A percentile compares a stretch with the other conserved stretches of the same genome.
Evolutionary conservation across 2,329 filamentous ascomycete genomes (phyloP).

Genomic region (Aspergillus floridensis): DNA sequence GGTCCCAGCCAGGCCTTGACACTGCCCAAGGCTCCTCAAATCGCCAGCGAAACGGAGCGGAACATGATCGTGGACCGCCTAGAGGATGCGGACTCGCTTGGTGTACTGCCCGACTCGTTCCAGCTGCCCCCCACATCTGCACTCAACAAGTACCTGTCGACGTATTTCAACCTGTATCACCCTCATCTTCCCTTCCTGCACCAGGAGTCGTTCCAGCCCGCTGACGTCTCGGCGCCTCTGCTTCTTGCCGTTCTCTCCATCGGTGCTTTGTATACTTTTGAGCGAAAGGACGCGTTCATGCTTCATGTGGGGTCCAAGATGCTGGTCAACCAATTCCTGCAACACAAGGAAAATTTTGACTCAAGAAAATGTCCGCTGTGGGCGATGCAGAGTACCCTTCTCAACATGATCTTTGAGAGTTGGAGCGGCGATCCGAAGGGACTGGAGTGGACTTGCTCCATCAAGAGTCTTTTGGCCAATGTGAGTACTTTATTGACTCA

Average conservation of each 20-base stretch:
- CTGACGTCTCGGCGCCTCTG: constrained; percentile 74
- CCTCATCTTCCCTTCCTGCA: constrained; percentile 96
- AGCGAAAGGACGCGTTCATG: constrained; percentile 95
- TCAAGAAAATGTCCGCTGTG: constrained; percentile 95
- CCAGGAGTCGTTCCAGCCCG: constrained; percentile 82
- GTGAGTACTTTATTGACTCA: neutral
- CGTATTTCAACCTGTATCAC: constrained; percentile 96
- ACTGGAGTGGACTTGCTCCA: constrained; percentile 97
- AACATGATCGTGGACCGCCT: constrained; percentile 84
- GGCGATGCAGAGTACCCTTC: constrained; percentile 94
- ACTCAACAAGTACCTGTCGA: constrained; percentile 87
- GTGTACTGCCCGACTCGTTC: constrained; percentile 82
- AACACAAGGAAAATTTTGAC: constrained; percentile 98
- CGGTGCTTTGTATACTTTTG: constrained; percentile 92
- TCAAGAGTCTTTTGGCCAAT: constrained; percentile 95
- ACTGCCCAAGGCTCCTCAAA: constrained; percentile 71
- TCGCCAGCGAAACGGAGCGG: constrained; percentile 80
- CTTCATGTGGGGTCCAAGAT: constrained; percentile 97
- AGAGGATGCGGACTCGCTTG: constrained; percentile 73
- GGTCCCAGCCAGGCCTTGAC: constrained; percentile 64
- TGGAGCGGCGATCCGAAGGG: constrained; percentile 99
- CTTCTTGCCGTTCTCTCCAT: constrained; percentile 90
- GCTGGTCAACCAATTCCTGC: constrained; percentile 91
- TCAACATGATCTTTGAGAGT: constrained; percentile 99
- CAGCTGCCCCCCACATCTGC: constrained; percentile 76